Evolutionary conservation across 164 flowering plant species (phyloP), one percentile per base, ranked within the genome.

Genomic region (Amborella trichopoda): DNA sequence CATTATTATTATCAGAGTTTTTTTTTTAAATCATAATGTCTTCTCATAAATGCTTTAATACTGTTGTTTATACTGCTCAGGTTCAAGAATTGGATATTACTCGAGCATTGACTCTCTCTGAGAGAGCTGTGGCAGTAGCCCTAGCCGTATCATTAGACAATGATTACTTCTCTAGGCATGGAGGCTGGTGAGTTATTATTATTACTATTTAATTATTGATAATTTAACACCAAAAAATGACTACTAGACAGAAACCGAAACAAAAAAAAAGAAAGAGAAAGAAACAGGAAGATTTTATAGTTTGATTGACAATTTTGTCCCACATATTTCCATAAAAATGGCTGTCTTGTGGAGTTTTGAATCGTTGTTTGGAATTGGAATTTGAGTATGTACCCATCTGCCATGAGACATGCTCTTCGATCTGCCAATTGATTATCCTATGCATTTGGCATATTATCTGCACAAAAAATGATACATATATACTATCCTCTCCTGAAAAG

Each of bases 91-190:
- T 91, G 52, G 75, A 80, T 34, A 72, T 81, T 17, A 41, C 46
- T 16, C 86, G 83, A 5, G 81, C 91, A 11, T 53, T 93, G 53
- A 84, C 81, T 41, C 67, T 93, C 27, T 75, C 91, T 3, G 96
- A 93, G 67, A 83, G 99, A 66, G 94, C 95, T 13, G 91, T 88
- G 24, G 65, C 95, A 26, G 62, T 93, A 41, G 96, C 99, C 57
- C 83, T 93, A 54, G 99, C 99, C 46, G 73, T 93, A 19, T 88
- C 99, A 37, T 65, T 93, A 46, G 99, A 93, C 62, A 84, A 76
- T 65, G 96, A 93, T 62, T 88, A 84, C 56, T 93, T 93, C 73
- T 93, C 99, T 11, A 72, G 89, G 50, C 94, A 82, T 60, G 86
- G 99, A 44, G 84, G 89, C 67, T 78, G 82, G 99, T 93, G 67